phyloP scores from a whole-genome alignment of 2,329 filamentous ascomycete species.

The Raffaelea albimanens region DNA sequence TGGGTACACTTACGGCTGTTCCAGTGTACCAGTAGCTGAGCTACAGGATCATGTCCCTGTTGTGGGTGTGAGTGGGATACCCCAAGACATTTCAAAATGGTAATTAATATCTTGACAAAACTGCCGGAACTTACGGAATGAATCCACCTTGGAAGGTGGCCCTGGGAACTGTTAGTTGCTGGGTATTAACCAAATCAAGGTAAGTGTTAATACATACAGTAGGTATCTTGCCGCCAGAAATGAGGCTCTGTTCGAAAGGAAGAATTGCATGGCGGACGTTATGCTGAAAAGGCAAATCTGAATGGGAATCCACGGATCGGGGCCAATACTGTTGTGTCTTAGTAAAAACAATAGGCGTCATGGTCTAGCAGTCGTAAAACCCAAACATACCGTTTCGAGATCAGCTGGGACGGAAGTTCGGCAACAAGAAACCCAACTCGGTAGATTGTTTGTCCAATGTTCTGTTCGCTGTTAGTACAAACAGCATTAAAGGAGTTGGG shows the following conservation, averaged over 20 bases:
- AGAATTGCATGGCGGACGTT: constrained; percentile 17
- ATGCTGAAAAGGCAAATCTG: constrained; percentile 19
- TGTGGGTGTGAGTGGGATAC: constrained; percentile 1
- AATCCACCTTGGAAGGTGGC: constrained; percentile 36
- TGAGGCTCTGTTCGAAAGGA: constrained; percentile 17
- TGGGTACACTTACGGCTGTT: constrained; percentile 18
- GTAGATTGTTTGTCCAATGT: constrained; percentile 21
- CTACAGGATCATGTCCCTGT: constrained; percentile 41
- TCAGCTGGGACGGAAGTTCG: constrained; percentile 7
- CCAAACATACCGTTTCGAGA: constrained; percentile 13
- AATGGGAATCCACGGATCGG: constrained; percentile 16
- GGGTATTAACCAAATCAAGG: neutral
- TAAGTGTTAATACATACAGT: constrained; percentile 15
- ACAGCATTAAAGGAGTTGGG: too few species aligned
- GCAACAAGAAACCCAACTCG: constrained; percentile 14
- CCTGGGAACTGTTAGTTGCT: neutral
- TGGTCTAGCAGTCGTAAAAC: neutral
- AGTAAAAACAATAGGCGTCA: neutral
- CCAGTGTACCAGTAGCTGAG: constrained; percentile 64
- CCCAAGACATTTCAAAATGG: neutral
- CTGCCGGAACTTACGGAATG: constrained; percentile 45
- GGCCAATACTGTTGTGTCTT: neutral
- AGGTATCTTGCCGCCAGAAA: constrained; percentile 23
- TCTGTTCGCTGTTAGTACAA: constrained; percentile 10
- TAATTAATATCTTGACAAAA: too few species aligned